Percentiles rank a stretch among this genome's conserved stretches.
These are phyloP conservation scores for Carallia brachiata DNA, from an alignment of 345 rosid species.

Conservation along the genomic window DNA sequence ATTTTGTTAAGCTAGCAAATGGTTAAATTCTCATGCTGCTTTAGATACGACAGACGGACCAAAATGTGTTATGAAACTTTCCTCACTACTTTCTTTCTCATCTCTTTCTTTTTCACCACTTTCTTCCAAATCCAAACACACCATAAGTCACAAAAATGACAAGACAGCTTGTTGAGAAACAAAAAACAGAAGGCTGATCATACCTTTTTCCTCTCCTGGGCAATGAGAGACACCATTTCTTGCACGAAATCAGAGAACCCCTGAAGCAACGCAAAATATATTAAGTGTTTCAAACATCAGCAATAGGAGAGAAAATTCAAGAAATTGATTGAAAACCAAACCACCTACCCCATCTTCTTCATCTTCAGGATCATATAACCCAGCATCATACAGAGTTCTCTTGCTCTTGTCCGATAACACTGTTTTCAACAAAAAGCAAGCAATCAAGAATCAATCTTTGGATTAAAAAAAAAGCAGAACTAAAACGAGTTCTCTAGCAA, in stretches of 20 bases:
- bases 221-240: constrained; percentile 52
- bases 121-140: too few relatives aligned
- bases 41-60: background rate
- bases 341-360: constrained; percentile 48
- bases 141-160: background rate
- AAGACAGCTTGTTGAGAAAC: too few relatives aligned
- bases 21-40: too few relatives aligned
- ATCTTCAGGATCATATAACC: constrained; percentile 43
- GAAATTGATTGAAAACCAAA: background rate
- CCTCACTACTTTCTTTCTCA: too few relatives aligned
- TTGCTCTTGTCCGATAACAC: constrained; percentile 54
- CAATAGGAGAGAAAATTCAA: background rate
- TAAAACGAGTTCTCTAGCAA: background rate
- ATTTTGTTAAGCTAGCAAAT: too few relatives aligned
- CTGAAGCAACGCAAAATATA: constrained; percentile 22
- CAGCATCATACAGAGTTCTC: constrained; percentile 48
- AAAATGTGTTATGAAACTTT: background rate
- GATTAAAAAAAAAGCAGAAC: background rate
- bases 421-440: constrained; percentile 9
- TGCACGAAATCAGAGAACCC: constrained; percentile 51
- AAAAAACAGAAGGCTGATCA: too few relatives aligned
- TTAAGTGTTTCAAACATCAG: background rate
- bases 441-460: background rate
- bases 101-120: too few relatives aligned
- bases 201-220: constrained; percentile 44